phyloP scores from a whole-genome alignment of 1,284 basidiomycete species.

The Trichosporon sp. region DNA sequence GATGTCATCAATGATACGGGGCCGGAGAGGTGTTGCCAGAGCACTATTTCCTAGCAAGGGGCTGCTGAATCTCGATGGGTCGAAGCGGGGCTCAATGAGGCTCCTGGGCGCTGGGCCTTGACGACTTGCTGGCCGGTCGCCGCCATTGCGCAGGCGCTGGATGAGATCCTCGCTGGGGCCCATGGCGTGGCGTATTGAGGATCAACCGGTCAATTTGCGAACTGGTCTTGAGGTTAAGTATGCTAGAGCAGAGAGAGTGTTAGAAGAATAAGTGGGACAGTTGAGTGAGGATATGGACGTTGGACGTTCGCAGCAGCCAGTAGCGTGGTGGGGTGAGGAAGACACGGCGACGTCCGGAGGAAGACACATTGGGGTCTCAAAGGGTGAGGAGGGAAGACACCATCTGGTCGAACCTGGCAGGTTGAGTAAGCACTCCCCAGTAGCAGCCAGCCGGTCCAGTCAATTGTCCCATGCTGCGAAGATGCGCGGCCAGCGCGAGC shows the following conservation, averaged over 20 bases:
- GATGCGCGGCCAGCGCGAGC: background rate
- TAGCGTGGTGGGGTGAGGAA: conserved; percentile 15
- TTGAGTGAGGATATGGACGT: background rate
- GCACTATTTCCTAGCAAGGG: background rate
- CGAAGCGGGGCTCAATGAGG: background rate
- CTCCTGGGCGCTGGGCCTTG: background rate
- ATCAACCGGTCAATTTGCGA: too few relatives aligned
- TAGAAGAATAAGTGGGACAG: background rate
- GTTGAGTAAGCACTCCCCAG: background rate
- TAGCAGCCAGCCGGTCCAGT: background rate
- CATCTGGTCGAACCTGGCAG: background rate
- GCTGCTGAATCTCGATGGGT: background rate
- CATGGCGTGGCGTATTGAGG: background rate
- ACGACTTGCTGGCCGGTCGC: conserved; percentile 3
- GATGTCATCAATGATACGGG: background rate
- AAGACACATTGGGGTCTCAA: background rate
- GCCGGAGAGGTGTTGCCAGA: background rate
- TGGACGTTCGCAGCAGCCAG: background rate
- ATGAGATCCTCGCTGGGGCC: conserved; percentile 10
- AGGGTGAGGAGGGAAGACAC: background rate
- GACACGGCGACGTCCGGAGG: background rate
- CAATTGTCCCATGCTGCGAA: too few relatives aligned
- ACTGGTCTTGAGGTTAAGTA: too few relatives aligned
- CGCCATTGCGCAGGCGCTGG: conserved; percentile 9
- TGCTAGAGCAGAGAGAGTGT: background rate